Evolutionary conservation across 805 yeast genomes (phyloP).

Genomic region (Kodamaea hsintzibuensis): DNA sequence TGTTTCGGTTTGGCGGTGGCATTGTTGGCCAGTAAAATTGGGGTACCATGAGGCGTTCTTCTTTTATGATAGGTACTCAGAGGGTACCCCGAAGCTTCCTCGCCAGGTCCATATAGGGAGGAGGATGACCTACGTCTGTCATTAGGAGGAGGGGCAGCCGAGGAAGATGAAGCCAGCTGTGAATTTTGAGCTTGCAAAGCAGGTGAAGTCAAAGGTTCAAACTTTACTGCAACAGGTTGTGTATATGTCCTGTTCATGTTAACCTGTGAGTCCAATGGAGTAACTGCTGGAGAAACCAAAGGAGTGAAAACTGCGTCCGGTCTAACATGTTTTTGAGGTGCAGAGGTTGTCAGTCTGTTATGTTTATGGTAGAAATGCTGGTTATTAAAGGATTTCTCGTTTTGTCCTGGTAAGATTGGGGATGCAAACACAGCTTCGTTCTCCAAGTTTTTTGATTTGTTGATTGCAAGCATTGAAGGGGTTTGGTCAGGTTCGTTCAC

Average conservation of each 20-base stretch:
- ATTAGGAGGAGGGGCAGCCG: conserved; percentile 15
- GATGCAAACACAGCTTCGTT: conserved; percentile 21
- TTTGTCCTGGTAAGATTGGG: conserved; percentile 44
- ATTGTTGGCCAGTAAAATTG: conserved; percentile 31
- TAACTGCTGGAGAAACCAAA: conserved; percentile 71
- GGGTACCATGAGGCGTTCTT: conserved; percentile 47
- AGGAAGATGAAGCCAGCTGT: conserved; percentile 19
- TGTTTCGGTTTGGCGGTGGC: conserved; percentile 9
- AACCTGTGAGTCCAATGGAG: conserved; percentile 52
- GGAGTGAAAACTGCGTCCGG: conserved; percentile 74
- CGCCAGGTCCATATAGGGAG: conserved; percentile 25
- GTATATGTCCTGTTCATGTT: conserved; percentile 18
- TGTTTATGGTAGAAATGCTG: conserved; percentile 43
- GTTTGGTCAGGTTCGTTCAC: conserved; percentile 21
- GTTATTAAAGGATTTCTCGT: conserved; percentile 40
- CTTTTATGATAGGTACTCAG: conserved; percentile 26
- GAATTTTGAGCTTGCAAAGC: conserved; percentile 52
- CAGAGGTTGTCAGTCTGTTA: conserved; percentile 5
- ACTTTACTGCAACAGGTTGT: conserved; percentile 26
- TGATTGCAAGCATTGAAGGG: conserved; percentile 26
- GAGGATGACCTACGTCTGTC: conserved; percentile 35
- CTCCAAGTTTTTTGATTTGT: conserved; percentile 10
- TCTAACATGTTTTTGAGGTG: conserved; percentile 38
- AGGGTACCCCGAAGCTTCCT: conserved; percentile 7
- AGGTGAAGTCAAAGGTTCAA: conserved; percentile 65